A percentile compares a stretch with the other conserved stretches of the same genome.
phyloP scores from a whole-genome alignment of 257 asterid genomes.

The Solanum raphanifolium region DNA sequence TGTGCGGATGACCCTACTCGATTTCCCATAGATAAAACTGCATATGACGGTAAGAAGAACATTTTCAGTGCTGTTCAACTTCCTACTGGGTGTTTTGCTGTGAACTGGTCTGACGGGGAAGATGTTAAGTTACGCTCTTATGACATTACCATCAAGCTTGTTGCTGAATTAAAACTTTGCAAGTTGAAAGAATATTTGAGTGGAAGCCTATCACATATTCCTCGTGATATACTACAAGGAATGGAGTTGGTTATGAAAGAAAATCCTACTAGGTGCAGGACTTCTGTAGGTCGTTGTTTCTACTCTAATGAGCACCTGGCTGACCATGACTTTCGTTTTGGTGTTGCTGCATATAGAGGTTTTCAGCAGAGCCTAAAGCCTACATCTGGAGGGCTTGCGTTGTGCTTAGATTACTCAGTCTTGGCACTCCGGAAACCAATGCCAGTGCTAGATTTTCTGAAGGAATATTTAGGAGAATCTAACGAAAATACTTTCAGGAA shows the following conservation, averaged over 20 bases:
- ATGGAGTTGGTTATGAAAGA: conserved; percentile 69
- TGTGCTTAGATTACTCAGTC: conserved; percentile 53
- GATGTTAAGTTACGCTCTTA: conserved; percentile 20
- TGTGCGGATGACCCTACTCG: conserved; percentile 8
- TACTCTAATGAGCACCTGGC: conserved; percentile 15
- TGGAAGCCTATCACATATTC: conserved; percentile 22
- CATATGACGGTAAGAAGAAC: conserved; percentile 64
- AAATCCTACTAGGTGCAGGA: conserved; percentile 38
- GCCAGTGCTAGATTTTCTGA: conserved; percentile 41
- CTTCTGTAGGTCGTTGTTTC: conserved; percentile 32
- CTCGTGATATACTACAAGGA: conserved; percentile 59
- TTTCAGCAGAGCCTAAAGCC: conserved; percentile 52
- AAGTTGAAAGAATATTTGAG: conserved; percentile 37
- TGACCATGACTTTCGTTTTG: conserved; percentile 23
- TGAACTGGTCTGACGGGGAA: conserved; percentile 32
- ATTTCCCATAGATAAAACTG: conserved; percentile 32
- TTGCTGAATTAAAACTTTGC: conserved; percentile 31
- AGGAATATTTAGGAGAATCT: conserved; percentile 11
- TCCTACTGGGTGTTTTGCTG: conserved; percentile 28
- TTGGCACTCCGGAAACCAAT: conserved; percentile 38
- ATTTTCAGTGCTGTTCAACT: conserved; percentile 43
- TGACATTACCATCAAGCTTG: conserved; percentile 24
- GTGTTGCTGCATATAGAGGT: conserved; percentile 50
- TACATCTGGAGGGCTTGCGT: conserved; percentile 40
- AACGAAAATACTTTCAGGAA: conserved; percentile 11